Evolutionary conservation across 352 stramenopile species (phyloP).

Genomic region (Pythium dissimile): DNA sequence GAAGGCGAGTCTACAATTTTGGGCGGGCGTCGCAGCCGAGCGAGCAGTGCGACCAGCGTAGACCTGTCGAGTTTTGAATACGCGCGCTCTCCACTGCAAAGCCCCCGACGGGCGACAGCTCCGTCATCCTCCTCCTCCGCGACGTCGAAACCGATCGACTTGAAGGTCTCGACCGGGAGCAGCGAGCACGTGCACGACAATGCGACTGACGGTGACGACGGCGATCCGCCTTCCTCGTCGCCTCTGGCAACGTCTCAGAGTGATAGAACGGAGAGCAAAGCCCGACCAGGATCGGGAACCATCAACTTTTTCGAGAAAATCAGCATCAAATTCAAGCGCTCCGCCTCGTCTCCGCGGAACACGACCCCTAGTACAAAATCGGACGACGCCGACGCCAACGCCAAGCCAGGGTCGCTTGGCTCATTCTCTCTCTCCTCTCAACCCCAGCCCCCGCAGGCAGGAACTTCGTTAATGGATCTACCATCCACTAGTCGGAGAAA

Average conservation of each 20-base stretch:
- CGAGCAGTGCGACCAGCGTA: conserved; percentile 37
- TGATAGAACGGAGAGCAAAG: conserved; percentile 7
- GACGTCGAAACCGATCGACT: conserved; percentile 16
- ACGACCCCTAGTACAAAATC: neutral
- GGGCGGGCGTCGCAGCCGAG: conserved; percentile 21
- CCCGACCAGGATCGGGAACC: conserved; percentile 31
- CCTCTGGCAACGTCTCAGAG: conserved; percentile 1
- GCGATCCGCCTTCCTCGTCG: conserved; percentile 10
- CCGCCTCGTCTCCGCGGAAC: conserved; percentile 37
- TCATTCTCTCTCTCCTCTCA: conserved; percentile 21
- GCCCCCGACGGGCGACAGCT: conserved; percentile 21
- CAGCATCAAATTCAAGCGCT: conserved; percentile 75
- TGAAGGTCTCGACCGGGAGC: conserved; percentile 4
- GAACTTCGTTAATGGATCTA: conserved; percentile 9
- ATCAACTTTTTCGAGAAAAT: conserved; percentile 86
- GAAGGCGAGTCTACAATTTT: neutral
- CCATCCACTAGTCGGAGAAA: conserved; percentile 20
- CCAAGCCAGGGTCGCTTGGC: neutral
- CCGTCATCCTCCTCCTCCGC: neutral
- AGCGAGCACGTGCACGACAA: conserved; percentile 13
- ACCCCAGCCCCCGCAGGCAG: neutral
- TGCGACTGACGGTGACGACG: conserved; percentile 34
- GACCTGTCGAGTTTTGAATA: conserved; percentile 73
- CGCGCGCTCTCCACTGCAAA: conserved; percentile 16
- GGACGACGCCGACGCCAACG: conserved; percentile 10